phyloP scores from a whole-genome alignment of 1,139 yeast species.

The Keqinozyma sinolaborantium region DNA sequence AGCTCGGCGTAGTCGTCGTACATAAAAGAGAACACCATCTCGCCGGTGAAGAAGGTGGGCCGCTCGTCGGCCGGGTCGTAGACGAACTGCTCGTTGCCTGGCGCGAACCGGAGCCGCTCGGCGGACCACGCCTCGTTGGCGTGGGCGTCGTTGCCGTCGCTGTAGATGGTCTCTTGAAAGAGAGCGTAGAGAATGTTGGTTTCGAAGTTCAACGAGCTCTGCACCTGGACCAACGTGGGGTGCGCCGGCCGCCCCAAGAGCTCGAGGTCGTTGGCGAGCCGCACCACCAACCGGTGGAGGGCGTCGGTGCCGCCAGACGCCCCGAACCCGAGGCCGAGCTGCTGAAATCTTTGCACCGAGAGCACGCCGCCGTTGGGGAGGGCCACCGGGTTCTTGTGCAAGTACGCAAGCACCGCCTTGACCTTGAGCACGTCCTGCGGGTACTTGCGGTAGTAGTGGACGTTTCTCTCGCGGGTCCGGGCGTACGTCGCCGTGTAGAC shows the following conservation, averaged over 20 bases:
- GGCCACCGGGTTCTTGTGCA: constrained; percentile 20
- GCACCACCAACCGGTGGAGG: constrained; percentile 40
- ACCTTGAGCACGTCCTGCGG: constrained; percentile 44
- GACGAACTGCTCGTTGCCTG: constrained; percentile 24
- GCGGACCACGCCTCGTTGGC: constrained; percentile 46
- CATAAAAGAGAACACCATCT: constrained; percentile 53
- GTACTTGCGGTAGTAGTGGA: constrained; percentile 44
- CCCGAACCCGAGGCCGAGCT: constrained; percentile 49
- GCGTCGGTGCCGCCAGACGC: constrained; percentile 46
- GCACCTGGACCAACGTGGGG: constrained; percentile 26
- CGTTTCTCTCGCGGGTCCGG: constrained; percentile 45
- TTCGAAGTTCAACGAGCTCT: constrained; percentile 40
- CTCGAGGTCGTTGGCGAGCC: constrained; percentile 35
- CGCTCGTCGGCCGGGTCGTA: constrained; percentile 10
- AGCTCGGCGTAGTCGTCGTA: constrained; percentile 46
- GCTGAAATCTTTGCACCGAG: constrained; percentile 50
- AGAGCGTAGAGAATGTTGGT: constrained; percentile 52
- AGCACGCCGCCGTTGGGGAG: constrained; percentile 52
- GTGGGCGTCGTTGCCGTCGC: constrained; percentile 29
- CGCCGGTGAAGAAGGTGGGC: constrained; percentile 51
- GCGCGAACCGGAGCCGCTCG: constrained; percentile 29
- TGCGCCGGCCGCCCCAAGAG: constrained; percentile 32
- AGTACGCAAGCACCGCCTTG: constrained; percentile 30
- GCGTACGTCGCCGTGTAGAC: constrained; percentile 47
- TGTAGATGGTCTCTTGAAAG: constrained; percentile 56